Conservation (phyloP, 805 yeast genomes). For the Schizosaccharomyces octosporus region DNA sequence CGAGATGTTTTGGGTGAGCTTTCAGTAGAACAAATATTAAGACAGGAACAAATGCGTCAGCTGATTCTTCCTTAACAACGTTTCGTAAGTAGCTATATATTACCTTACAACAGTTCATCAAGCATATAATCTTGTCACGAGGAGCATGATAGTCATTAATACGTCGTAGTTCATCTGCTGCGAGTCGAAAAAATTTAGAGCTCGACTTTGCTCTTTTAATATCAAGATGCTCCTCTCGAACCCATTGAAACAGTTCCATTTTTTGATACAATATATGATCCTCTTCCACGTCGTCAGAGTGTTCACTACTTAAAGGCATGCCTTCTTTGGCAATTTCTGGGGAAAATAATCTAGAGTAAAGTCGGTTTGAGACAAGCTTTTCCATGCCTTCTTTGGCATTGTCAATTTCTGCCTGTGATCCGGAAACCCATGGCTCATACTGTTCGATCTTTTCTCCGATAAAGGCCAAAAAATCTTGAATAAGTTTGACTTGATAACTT, state of each 20-base stretch:
- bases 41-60: conserved; percentile 83
- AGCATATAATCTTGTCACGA: conserved; percentile 75
- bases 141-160: conserved; percentile 76
- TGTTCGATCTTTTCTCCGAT: conserved; percentile 27
- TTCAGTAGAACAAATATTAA: conserved; percentile 55
- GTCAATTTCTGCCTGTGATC: conserved; percentile 33
- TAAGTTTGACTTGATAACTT: conserved; percentile 52
- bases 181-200: conserved; percentile 29
- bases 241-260: conserved; percentile 42
- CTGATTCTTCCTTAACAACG: conserved; percentile 46
- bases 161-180: conserved; percentile 34
- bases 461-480: conserved; percentile 41
- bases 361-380: conserved; percentile 68
- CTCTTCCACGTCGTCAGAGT: conserved; percentile 33
- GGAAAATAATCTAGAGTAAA: conserved; percentile 56
- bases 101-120: conserved; percentile 76
- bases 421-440: conserved; percentile 49
- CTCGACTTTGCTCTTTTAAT: conserved; percentile 14
- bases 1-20: conserved; percentile 37
- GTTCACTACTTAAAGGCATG: conserved; percentile 16
- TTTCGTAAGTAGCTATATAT: conserved; percentile 68
- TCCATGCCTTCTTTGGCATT: conserved; percentile 82
- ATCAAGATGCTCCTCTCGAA: conserved; percentile 55
- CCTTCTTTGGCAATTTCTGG: conserved; percentile 25
- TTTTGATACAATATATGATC: conserved; percentile 32